Evolutionary conservation across 768 basidiomycete species (phyloP).

Genomic region (Pleurotus cornucopiae): DNA sequence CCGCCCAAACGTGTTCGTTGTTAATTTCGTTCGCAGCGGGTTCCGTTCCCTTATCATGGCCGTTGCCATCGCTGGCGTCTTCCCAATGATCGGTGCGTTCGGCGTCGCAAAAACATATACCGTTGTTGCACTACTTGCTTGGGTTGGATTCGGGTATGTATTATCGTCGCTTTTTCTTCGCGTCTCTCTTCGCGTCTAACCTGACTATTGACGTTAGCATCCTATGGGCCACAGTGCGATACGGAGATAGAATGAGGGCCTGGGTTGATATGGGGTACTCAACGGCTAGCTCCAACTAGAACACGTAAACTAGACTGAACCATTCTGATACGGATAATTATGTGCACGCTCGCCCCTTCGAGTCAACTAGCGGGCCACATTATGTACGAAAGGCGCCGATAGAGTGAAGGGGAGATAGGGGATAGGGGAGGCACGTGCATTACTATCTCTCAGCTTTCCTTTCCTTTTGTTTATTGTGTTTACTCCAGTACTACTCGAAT

Average conservation of each 20-base stretch:
- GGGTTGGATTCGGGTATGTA: constrained; percentile 52
- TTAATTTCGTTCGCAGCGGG: constrained; percentile 28
- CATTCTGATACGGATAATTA: not conserved
- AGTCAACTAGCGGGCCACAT: too few species aligned
- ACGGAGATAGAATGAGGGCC: constrained; percentile 53
- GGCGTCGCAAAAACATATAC: constrained; percentile 50
- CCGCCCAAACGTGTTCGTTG: not conserved
- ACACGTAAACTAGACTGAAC: not conserved
- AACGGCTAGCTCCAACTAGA: constrained; percentile 31
- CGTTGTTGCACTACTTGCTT: constrained; percentile 38
- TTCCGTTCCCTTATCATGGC: constrained; percentile 43
- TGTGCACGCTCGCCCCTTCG: not conserved
- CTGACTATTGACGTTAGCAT: constrained; percentile 29
- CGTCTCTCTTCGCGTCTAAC: constrained; percentile 2
- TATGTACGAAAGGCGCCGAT: too few species aligned
- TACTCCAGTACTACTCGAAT: too few species aligned
- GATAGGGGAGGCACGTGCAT: too few species aligned
- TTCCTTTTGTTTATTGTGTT: too few species aligned
- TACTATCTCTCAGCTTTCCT: too few species aligned
- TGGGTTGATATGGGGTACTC: constrained; percentile 57
- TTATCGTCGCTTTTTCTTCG: not conserved
- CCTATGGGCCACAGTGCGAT: constrained; percentile 47
- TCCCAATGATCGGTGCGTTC: constrained; percentile 50
- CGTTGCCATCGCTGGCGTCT: constrained; percentile 36
- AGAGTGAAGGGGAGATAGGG: too few species aligned